These are phyloP conservation scores for Arthonia radiata DNA, from an alignment of 495 filamentous ascomycete genomes.

Conservation along the genomic window DNA sequence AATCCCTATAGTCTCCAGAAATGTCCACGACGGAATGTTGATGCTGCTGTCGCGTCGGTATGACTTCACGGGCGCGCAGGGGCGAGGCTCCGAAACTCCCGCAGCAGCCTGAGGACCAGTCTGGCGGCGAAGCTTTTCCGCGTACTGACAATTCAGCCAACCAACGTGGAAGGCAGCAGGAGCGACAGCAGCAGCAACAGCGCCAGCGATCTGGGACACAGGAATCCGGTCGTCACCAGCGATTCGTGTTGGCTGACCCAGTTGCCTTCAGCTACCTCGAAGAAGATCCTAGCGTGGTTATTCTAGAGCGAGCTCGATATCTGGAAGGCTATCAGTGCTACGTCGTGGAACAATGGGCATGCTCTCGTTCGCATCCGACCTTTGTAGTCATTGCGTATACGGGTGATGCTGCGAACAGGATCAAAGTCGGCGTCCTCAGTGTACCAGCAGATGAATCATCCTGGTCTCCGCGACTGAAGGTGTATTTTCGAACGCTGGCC, in stretches of 20 bases:
- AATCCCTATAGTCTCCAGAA: too few species aligned
- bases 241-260: conserved; percentile 19
- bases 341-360: conserved; percentile 94
- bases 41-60: too few species aligned
- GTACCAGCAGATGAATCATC: conserved; percentile 56
- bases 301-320: conserved; percentile 40
- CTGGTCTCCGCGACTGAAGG: conserved; percentile 54
- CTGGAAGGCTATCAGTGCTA: conserved; percentile 81
- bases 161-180: too few species aligned
- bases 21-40: too few species aligned
- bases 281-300: conserved; percentile 53
- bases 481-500: conserved; percentile 71
- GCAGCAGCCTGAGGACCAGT: too few species aligned
- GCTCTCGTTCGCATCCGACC: conserved; percentile 69
- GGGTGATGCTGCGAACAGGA: conserved; percentile 52
- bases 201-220: background rate
- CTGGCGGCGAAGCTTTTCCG: too few species aligned
- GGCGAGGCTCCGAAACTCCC: too few species aligned
- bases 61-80: too few species aligned
- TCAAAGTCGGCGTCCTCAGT: conserved; percentile 58
- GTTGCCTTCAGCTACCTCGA: conserved; percentile 47
- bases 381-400: conserved; percentile 88
- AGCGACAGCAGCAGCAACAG: too few species aligned
- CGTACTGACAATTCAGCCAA: too few species aligned
- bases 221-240: conserved; percentile 8